Base-by-base conservation (phyloP, 176 grass and related monocot species). In the Puccinellia tenuiflora region DNA sequence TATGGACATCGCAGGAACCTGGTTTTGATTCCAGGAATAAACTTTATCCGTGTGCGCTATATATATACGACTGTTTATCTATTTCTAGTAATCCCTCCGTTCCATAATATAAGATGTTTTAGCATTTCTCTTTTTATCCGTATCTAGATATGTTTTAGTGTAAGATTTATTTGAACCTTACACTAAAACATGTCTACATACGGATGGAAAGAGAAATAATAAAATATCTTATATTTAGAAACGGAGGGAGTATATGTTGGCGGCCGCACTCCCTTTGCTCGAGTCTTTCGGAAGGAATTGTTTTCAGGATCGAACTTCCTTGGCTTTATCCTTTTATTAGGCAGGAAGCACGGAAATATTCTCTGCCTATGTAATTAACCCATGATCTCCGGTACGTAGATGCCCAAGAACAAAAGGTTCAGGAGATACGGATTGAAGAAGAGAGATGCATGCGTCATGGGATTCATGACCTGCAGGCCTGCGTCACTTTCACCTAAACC, bases 311-410 rank as follows among this genome's bases (percentile, higher is more conserved):
- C 37, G 13, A 53, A 24, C 16, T 15, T 7, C 9, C 22, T 24
- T 53, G n/a, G 30, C 20, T 75, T 89, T 85, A 40, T 47, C 22
- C 64, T 65, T 83, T 75, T 42, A 79, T 79, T 83, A 79, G 84
- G 88, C 84, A 11, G n/a, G 31, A 51, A 65, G 45, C 80, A 79
- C 48, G 59, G 68, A 57, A 59, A 50, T 56, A n/a, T 33, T 79
- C 75, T 14, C 34, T 14, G 68, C 5, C 57, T 18, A 74, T 28
- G 20, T 5, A 68, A 18, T 82, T 5, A 68, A 18, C 78, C 55
- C 56, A 66, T 55, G 72, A 48, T 86, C 65, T 47, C 73, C 72
- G 33, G 51, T 39, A 3, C 1, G 40, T 20, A 68, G 29, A 69
- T 30, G 57, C 28, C 12, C 30, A 61, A 30, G 39, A 69, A 33